Evolutionary conservation across 2,329 filamentous ascomycete species (phyloP).

Genomic region (Fusarium sp.): DNA sequence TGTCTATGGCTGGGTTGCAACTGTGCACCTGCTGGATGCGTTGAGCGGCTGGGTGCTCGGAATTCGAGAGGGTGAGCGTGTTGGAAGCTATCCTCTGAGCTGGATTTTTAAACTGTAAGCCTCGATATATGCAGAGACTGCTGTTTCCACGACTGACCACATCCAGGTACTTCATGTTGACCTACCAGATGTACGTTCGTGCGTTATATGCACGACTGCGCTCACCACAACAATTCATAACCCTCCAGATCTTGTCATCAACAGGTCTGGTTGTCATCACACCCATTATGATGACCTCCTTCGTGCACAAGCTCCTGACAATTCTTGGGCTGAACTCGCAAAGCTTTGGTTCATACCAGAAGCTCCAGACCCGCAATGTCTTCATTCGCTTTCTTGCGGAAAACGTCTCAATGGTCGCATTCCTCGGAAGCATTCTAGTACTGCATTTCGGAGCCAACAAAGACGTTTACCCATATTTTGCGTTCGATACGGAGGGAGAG

Average conservation of each 20-base stretch:
- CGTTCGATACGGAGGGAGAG: conserved; percentile 61
- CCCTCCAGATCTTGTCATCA: conserved; percentile 70
- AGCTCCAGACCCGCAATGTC: conserved; percentile 70
- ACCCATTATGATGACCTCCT: conserved; percentile 68
- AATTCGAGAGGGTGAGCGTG: conserved; percentile 70
- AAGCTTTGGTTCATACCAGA: conserved; percentile 70
- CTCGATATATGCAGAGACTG: neutral
- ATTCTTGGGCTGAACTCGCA: conserved; percentile 65
- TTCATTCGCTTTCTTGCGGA: conserved; percentile 73
- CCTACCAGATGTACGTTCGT: conserved; percentile 76
- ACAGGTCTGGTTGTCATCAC: conserved; percentile 69
- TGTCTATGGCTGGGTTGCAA: conserved; percentile 74
- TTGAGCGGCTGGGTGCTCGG: conserved; percentile 73
- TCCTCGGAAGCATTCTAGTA: conserved; percentile 70
- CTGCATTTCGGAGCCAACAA: conserved; percentile 73
- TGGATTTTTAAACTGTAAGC: conserved; percentile 75
- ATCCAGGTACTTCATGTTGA: conserved; percentile 68
- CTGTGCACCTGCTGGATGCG: conserved; percentile 70
- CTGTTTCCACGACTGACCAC: conserved; percentile 14
- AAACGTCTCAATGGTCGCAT: conserved; percentile 73
- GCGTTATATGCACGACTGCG: conserved; percentile 73
- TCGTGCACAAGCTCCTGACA: conserved; percentile 63
- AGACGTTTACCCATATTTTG: conserved; percentile 74
- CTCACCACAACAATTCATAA: conserved; percentile 70
- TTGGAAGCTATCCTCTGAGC: conserved; percentile 74